phyloP scores from a whole-genome alignment of 805 yeast species.

The Saccharomycopsis synnaedendra region DNA sequence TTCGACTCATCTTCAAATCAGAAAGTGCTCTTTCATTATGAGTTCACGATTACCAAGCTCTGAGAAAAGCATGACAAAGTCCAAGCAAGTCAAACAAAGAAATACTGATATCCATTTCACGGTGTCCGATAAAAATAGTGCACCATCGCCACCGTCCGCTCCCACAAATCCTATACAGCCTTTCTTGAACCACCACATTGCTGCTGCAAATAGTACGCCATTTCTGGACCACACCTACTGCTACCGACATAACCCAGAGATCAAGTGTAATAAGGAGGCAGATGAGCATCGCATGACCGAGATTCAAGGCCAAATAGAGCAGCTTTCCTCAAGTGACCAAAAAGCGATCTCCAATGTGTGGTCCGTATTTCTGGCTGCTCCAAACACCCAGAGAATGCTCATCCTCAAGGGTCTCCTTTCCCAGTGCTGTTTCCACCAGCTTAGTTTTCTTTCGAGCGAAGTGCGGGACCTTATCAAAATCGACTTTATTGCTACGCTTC shows the following conservation, averaged over 20 bases:
- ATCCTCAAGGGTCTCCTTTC: constrained; percentile 75
- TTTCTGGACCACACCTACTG: constrained; percentile 64
- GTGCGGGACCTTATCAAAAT: constrained; percentile 71
- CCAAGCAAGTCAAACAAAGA: no score
- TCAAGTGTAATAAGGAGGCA: constrained; percentile 57
- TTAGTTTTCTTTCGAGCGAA: constrained; percentile 75
- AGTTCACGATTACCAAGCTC: no score
- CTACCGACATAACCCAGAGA: constrained; percentile 87
- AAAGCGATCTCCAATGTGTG: constrained; percentile 74
- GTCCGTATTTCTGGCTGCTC: constrained; percentile 73
- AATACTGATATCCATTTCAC: no score
- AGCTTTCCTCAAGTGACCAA: constrained; percentile 58
- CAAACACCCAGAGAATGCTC: constrained; percentile 54
- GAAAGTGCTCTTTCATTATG: no score
- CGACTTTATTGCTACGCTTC: constrained; percentile 78
- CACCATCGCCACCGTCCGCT: no score
- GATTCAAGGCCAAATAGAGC: constrained; percentile 46
- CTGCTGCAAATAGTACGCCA: constrained; percentile 22
- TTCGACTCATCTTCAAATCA: no score
- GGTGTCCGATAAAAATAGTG: no score
- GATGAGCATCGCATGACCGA: constrained; percentile 54
- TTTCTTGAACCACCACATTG: constrained; percentile 24
- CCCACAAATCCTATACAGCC: constrained; percentile 17
- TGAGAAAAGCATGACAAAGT: no score
- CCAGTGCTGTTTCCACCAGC: constrained; percentile 92